Conservation (phyloP, 1,139 yeast genomes). For the Pichia norvegensis region DNA sequence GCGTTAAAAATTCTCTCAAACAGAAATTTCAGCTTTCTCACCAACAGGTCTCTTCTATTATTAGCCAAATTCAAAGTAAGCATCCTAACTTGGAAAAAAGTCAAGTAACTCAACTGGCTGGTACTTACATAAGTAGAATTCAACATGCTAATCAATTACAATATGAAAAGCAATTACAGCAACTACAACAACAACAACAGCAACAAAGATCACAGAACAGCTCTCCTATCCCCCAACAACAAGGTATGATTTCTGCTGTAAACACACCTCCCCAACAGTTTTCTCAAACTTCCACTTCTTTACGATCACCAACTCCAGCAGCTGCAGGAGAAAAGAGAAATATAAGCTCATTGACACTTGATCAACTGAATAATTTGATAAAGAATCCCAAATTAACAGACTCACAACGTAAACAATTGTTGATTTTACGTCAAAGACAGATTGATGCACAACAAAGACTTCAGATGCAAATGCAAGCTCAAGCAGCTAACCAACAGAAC, state of each 20-base stretch:
- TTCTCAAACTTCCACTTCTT: constrained; percentile 7
- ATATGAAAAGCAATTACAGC: constrained; percentile 16
- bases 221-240: constrained; percentile 10
- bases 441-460: constrained; percentile 17
- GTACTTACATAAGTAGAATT: constrained; percentile 55
- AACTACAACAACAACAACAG: constrained; percentile 19
- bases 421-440: constrained; percentile 9
- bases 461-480: constrained; percentile 22
- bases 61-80: constrained; percentile 60
- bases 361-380: constrained; percentile 14
- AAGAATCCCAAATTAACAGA: constrained; percentile 14
- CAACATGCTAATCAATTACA: constrained; percentile 33
- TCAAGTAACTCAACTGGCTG: constrained; percentile 67
- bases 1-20: constrained; percentile 15
- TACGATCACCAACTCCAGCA: constrained; percentile 16
- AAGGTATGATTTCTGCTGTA: constrained; percentile 4
- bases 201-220: constrained; percentile 13
- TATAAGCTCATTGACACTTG: constrained; percentile 7
- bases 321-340: constrained; percentile 5
- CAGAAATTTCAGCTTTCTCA: constrained; percentile 41
- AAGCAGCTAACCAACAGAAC: neutral
- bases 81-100: constrained; percentile 63
- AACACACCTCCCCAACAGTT: constrained; percentile 16
- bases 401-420: constrained; percentile 13
- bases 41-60: constrained; percentile 62